Conservation (phyloP, 768 basidiomycete species). For the Tricholoma bakamatsutake region DNA sequence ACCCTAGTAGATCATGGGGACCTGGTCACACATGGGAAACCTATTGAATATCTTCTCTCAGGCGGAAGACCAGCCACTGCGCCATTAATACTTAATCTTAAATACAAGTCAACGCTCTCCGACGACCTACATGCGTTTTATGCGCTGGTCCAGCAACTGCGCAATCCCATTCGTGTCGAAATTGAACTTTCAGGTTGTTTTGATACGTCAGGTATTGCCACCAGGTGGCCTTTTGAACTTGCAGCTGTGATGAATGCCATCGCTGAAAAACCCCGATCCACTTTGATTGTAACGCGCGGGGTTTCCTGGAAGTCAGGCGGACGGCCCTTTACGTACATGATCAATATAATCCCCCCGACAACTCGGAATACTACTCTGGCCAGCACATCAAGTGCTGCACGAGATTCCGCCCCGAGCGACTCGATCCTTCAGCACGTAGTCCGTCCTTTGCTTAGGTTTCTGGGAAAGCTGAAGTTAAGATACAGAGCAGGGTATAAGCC, state of each 20-base stretch:
- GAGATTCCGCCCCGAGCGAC: background rate
- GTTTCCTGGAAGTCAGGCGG: background rate
- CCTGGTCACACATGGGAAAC: constrained; percentile 2
- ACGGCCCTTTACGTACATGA: background rate
- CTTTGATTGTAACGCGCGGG: constrained; percentile 3
- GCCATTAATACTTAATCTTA: background rate
- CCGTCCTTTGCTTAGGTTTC: background rate
- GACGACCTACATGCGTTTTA: constrained; percentile 2
- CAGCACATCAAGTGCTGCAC: background rate
- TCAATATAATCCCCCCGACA: background rate
- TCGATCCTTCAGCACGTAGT: background rate
- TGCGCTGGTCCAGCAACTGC: background rate
- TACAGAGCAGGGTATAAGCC: background rate
- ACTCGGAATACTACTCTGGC: background rate
- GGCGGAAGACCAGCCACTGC: background rate
- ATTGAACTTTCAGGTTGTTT: background rate
- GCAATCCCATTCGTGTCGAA: background rate
- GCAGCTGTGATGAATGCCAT: constrained; percentile 9
- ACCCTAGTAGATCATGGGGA: constrained; percentile 1
- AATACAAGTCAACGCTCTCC: background rate
- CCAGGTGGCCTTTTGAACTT: constrained; percentile 3
- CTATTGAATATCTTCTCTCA: constrained; percentile 1
- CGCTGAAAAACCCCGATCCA: constrained; percentile 3
- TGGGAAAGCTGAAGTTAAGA: background rate
- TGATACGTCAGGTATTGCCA: background rate